Percentiles rank a stretch among this genome's conserved stretches.
These are phyloP conservation scores for Ophiorrhiza pumila DNA, from an alignment of 257 asterid genomes.

Conservation along the genomic window DNA sequence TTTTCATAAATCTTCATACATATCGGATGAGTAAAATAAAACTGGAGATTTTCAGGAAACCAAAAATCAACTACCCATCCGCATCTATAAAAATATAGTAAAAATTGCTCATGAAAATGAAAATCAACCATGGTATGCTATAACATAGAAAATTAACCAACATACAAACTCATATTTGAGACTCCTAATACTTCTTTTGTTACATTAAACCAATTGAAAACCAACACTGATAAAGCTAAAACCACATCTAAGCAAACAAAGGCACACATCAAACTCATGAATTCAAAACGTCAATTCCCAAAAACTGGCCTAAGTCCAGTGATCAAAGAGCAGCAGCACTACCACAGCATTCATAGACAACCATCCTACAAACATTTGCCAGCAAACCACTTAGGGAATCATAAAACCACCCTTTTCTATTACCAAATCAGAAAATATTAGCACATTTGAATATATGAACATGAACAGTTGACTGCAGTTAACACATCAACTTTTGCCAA, in stretches of 20 bases:
- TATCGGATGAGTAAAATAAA: neutral
- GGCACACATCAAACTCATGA: neutral
- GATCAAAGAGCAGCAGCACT: neutral
- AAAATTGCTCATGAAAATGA: too few species aligned
- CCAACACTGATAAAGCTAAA: neutral
- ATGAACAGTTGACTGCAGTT: neutral
- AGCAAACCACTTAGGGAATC: neutral
- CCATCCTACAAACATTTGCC: neutral
- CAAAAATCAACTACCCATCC: neutral
- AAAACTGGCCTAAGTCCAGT: slow-evolving; percentile 1
- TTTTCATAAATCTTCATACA: neutral
- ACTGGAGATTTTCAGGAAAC: neutral
- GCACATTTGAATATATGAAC: neutral
- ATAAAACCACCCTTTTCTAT: neutral
- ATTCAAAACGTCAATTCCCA: neutral
- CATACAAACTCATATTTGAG: neutral
- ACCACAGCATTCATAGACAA: neutral
- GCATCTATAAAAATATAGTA: neutral
- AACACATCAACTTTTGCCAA: neutral
- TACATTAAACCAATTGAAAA: neutral
- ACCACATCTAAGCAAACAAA: neutral
- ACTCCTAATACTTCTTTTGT: neutral
- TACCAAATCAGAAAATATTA: neutral
- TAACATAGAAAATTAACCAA: neutral
- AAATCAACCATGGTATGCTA: neutral